phyloP scores from a whole-genome alignment of 2,329 filamentous ascomycete genomes.

The Laburnicola sp. region DNA sequence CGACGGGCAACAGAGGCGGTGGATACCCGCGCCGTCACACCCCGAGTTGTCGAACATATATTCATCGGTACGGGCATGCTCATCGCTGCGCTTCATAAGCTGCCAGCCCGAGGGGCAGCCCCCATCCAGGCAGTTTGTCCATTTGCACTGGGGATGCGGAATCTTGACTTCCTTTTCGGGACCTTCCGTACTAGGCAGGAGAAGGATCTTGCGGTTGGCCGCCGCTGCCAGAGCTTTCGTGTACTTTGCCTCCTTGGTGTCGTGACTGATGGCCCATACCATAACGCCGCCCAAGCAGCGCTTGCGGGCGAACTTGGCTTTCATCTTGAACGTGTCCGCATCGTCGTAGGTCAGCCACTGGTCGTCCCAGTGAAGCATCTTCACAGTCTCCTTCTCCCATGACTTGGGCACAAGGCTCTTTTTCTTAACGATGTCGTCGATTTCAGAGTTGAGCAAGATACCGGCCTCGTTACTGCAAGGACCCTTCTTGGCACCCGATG shows the following conservation, averaged over 20 bases:
- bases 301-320: slow-evolving; percentile 37
- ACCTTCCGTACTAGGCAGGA: too few species aligned
- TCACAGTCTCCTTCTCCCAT: slow-evolving; percentile 24
- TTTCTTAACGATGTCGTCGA: slow-evolving; percentile 18
- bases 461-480: slow-evolving; percentile 14
- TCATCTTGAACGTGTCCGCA: slow-evolving; percentile 38
- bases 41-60: too few species aligned
- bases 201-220: too few species aligned
- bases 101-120: too few species aligned
- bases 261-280: slow-evolving; percentile 28
- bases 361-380: slow-evolving; percentile 37
- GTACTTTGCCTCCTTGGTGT: neutral
- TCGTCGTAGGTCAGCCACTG: slow-evolving; percentile 50
- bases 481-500: slow-evolving; percentile 4
- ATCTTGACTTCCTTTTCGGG: too few species aligned
- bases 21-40: too few species aligned
- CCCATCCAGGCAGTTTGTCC: too few species aligned
- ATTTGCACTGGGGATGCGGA: too few species aligned
- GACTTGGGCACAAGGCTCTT: slow-evolving; percentile 2
- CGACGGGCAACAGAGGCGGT: too few species aligned
- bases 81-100: too few species aligned
- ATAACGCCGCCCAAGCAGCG: slow-evolving; percentile 31
- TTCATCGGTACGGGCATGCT: too few species aligned
- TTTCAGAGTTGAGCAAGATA: slow-evolving; percentile 22
- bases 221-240: too few species aligned